Evolutionary conservation across 345 rosid genomes (phyloP).

Genomic region (Garcia nutans): DNA sequence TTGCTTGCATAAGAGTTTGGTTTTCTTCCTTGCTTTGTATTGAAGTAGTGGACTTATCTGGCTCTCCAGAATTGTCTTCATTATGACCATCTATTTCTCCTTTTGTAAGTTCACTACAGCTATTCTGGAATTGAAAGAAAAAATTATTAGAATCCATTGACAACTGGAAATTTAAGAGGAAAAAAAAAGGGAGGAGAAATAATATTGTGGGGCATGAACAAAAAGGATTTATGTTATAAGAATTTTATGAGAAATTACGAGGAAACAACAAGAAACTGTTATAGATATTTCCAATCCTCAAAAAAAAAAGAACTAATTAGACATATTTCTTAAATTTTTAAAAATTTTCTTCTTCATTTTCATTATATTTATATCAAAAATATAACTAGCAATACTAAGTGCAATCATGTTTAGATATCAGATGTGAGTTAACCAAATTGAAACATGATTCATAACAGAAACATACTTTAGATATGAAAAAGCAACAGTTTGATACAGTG

Average conservation of each 20-base stretch:
- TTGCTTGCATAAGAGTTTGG: conserved; percentile 14
- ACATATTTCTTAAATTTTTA: neutral
- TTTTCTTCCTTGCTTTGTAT: conserved; percentile 23
- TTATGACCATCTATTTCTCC: conserved; percentile 19
- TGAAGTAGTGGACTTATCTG: conserved; percentile 17
- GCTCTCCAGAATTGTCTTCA: conserved; percentile 18
- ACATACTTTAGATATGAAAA: neutral
- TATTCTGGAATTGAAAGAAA: conserved; percentile 29
- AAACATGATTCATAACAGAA: neutral
- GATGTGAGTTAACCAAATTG: neutral
- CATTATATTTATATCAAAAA: neutral
- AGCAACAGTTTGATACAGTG: neutral
- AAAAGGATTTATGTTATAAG: neutral
- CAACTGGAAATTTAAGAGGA: neutral
- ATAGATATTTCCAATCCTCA: too few species aligned
- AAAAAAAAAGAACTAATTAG: too few species aligned
- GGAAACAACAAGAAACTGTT: neutral
- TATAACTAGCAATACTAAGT: neutral
- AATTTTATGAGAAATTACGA: neutral
- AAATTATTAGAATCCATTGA: neutral
- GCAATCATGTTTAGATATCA: neutral
- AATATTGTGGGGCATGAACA: neutral
- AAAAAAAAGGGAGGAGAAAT: neutral
- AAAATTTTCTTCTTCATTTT: neutral
- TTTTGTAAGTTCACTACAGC: conserved; percentile 22